Conservation (phyloP, 352 stramenopile species). For the Phytopythium mirpurense region DNA sequence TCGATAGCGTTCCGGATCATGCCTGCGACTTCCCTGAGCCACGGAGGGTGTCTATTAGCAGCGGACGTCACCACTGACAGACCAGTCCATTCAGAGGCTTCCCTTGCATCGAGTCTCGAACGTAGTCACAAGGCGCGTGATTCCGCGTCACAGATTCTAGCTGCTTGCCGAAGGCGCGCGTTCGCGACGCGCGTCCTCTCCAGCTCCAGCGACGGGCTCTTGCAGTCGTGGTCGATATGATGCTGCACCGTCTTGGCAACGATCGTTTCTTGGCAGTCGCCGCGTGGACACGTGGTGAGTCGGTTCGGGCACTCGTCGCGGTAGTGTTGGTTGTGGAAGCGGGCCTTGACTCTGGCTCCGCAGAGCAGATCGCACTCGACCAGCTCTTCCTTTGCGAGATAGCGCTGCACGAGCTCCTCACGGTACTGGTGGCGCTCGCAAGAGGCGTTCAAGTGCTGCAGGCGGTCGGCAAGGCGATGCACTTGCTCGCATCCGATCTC, state of each 20-base stretch:
- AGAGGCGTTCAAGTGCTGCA: constrained; percentile 20
- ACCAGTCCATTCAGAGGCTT: no score
- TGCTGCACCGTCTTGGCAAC: constrained; percentile 26
- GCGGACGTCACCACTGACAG: no score
- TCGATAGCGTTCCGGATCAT: no score
- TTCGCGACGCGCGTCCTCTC: constrained; percentile 30
- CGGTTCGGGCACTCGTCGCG: constrained; percentile 38
- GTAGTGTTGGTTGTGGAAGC: constrained; percentile 33
- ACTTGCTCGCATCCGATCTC: constrained; percentile 37
- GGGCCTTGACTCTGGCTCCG: constrained; percentile 21
- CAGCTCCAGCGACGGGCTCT: constrained; percentile 17
- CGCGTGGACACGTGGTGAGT: constrained; percentile 37
- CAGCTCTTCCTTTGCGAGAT: constrained; percentile 31
- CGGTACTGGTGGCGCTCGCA: constrained; percentile 40
- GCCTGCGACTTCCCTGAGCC: no score
- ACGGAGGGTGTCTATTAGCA: no score
- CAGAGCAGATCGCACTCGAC: constrained; percentile 47
- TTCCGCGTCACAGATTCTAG: not conserved
- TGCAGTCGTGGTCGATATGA: constrained; percentile 40
- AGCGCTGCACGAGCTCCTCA: constrained; percentile 30
- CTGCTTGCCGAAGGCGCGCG: constrained; percentile 13
- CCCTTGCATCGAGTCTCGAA: no score
- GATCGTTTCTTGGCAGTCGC: constrained; percentile 49
- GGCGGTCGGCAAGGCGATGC: constrained; percentile 26
- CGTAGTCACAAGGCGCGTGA: not conserved